Evolutionary conservation across 495 filamentous ascomycete genomes (phyloP), one percentile per base, ranked within the genome.

Genomic region (Lentithecium fluviatile): DNA sequence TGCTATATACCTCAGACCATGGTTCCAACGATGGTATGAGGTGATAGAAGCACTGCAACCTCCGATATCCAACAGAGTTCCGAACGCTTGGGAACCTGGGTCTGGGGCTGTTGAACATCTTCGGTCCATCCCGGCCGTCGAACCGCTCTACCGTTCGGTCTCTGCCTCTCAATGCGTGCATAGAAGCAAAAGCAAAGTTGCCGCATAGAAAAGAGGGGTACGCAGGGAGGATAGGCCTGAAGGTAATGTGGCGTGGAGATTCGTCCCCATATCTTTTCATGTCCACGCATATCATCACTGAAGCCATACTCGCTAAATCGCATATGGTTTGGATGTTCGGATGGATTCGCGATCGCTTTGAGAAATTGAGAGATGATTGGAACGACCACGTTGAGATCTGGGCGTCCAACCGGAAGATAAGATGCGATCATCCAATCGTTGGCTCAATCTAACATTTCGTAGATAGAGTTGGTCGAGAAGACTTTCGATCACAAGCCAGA

Each of bases 361-460:
- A 46, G 26, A 37, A 38, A 25, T 38, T 61, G 20, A 42, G 40
- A 2, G 29, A 46, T 8, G 51, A 61, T 32, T 61, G 58, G 58
- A 61, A 61, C 40, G 38, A 61, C 13, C 58, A 54, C 13, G 58
- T 54, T 15, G 58, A 61, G 49, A 53, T 61, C 32, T 61, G 50
- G 49, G 58, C 58, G 1, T 49, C 49, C 1, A 54, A 61, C 42
- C 26, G 38, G 13, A 53, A 52, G 48, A 47, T 60, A 29, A 12
- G 46, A 19, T 2, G n/a, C 2, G 12, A 7, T 24, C 13, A 8
- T 15, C 25, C 24, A 2, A 23, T 17, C 45, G 15, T 6, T 1
- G 26, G 8, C 23, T n/a, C 12, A 20, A 21, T 3, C 29, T 50
- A 40, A 50, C 24, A 13, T 15, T 15, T 2, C 2, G 29, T 43